These are phyloP conservation scores for Fusarium dimerum DNA, from an alignment of 2,329 filamentous ascomycete genomes.

Conservation along the genomic window DNA sequence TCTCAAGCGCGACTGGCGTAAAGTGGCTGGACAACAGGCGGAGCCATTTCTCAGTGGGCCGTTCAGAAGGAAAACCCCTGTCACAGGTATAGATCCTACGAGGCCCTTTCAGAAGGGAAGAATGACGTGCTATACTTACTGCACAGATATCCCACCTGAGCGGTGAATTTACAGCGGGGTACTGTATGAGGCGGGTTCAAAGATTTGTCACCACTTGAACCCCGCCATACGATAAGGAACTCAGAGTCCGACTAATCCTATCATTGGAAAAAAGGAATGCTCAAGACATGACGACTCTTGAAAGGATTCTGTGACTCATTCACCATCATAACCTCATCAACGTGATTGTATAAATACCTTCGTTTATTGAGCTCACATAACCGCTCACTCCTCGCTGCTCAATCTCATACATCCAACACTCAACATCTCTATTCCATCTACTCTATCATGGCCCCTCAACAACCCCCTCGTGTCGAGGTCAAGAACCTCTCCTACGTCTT, in stretches of 20 bases:
- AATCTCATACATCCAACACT: neutral
- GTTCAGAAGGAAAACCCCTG: no score
- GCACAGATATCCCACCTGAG: neutral
- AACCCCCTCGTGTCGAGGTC: constrained; percentile 67
- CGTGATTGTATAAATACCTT: neutral
- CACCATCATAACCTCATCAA: neutral
- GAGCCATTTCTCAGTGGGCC: neutral
- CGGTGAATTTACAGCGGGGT: constrained; percentile 14
- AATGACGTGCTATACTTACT: neutral
- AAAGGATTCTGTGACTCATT: constrained; percentile 15
- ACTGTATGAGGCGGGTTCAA: neutral
- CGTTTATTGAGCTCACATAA: neutral
- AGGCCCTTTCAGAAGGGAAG: neutral
- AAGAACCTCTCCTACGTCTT: constrained; percentile 84
- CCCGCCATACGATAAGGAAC: constrained; percentile 18
- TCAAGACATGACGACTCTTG: neutral
- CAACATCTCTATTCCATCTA: constrained; percentile 1
- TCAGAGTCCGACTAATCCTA: neutral
- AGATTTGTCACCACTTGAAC: constrained; percentile 2
- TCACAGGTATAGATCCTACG: no score
- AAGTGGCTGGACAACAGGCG: constrained; percentile 25
- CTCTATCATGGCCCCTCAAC: constrained; percentile 2
- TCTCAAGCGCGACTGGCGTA: constrained; percentile 27
- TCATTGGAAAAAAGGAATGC: neutral
- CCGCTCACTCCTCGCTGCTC: neutral